Evolutionary conservation across 75 land plant genomes (phyloP), one percentile per base, ranked within the genome.

Genomic region (Pinus albicaulis): DNA sequence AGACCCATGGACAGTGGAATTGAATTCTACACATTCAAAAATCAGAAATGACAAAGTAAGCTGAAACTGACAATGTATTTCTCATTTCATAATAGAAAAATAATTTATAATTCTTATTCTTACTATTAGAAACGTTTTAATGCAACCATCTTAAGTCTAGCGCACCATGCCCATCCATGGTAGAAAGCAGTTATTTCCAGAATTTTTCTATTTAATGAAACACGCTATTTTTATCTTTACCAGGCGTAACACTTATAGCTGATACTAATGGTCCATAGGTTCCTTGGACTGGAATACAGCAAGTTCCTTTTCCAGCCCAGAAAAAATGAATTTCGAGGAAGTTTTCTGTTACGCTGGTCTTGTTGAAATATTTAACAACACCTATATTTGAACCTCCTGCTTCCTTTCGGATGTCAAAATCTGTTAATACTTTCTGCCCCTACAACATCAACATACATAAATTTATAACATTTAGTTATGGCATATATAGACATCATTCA

Each of bases 251-350:
- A 34, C 1, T 7, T 3, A 66, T 66, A 66, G 70, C 70, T 19
- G 70, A 66, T 66, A 66, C 48, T 41, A 66, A 36, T 19, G 70
- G 70, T 36, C 70, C 70, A 66, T 63, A 66, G 19, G 44, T 36
- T 10, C 48, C 70, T n/a, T 17, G 3, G 7, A 0, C 11, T 38
- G 70, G 70, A 34, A 66, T 20, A 7, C 38, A 3, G 36, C 19
- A 66, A 34, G 70, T 66, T 66, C 70, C 70, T 48, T 66, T 66
- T 66, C 70, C 93, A 79, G 88, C 88, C 86, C 86, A 91, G 65
- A 81, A 77, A 17, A 91, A 77, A n/a, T 84, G 87, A 53, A 93
- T 88, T 63, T 94, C 95, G 53, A 94, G 52, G 66, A 75, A 85
- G 10, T 81, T 86, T 55, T 65, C 74, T 3, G 83, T 80, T 55